These are phyloP conservation scores for Boechera stricta DNA, from an alignment of 345 rosid species.

Conservation along the genomic window DNA sequence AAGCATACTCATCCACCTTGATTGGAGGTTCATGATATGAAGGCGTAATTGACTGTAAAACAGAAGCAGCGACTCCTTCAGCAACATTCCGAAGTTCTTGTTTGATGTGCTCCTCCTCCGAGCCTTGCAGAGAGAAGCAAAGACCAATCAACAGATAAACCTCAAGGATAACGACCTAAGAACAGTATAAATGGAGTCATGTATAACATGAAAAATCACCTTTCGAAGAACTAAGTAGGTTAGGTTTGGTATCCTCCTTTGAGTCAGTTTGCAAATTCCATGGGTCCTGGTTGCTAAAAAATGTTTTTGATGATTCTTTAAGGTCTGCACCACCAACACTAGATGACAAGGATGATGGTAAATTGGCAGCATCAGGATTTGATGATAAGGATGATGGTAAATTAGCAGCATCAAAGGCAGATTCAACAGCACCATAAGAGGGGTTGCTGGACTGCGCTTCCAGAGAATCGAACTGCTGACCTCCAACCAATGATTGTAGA, in stretches of 20 bases:
- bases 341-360: conserved; percentile 22
- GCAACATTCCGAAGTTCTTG: conserved; percentile 7
- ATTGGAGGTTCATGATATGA: background rate
- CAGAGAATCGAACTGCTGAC: background rate
- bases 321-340: conserved; percentile 12
- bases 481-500: background rate
- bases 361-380: conserved; percentile 10
- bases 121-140: background rate
- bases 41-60: conserved; percentile 11
- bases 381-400: conserved; percentile 2
- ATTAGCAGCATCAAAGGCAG: background rate
- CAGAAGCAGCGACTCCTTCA: conserved; percentile 13
- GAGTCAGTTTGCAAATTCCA: conserved; percentile 13
- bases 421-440: background rate
- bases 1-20: background rate
- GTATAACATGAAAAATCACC: background rate
- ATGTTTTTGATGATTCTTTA: conserved; percentile 7
- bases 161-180: background rate
- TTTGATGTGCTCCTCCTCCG: conserved; percentile 4
- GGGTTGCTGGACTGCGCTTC: conserved; percentile 2
- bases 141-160: conserved; percentile 1
- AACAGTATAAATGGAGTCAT: background rate
- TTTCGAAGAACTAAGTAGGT: background rate
- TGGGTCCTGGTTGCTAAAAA: conserved; percentile 11
- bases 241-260: background rate